phyloP scores from a whole-genome alignment of 169 alveolate species.

The Blepharisma undulans region DNA sequence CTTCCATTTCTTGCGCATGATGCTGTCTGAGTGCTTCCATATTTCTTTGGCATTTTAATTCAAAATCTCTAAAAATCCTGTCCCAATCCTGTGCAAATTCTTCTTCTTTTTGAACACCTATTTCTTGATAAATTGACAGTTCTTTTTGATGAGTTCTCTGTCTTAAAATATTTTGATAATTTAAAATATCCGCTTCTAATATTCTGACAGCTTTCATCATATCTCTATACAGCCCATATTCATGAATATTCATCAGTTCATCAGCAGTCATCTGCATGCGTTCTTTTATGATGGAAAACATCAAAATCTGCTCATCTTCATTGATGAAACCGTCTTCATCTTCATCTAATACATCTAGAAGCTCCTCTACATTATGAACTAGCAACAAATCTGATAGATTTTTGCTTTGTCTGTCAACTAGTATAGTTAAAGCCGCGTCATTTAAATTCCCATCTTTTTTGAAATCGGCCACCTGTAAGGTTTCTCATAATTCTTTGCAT shows the following conservation, averaged over 20 bases:
- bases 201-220: constrained; percentile 57
- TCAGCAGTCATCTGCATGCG: constrained; percentile 57
- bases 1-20: constrained; percentile 22
- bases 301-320: constrained; percentile 66
- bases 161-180: constrained; percentile 54
- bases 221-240: constrained; percentile 54
- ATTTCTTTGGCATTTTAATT: background rate
- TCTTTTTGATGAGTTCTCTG: constrained; percentile 58
- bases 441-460: constrained; percentile 52
- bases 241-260: constrained; percentile 54
- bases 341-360: constrained; percentile 53
- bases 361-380: constrained; percentile 50
- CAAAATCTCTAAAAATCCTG: constrained; percentile 38
- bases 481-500: constrained; percentile 47
- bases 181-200: constrained; percentile 50
- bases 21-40: constrained; percentile 18
- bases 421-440: constrained; percentile 43
- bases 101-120: constrained; percentile 53
- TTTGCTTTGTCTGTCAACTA: constrained; percentile 40
- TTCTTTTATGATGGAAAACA: constrained; percentile 57
- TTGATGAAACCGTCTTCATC: constrained; percentile 65
- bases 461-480: constrained; percentile 50
- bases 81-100: constrained; percentile 54
- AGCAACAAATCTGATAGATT: constrained; percentile 46
- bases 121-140: constrained; percentile 47